Evolutionary conservation across 805 yeast species (phyloP).

Genomic region (Kuraishia borneana): DNA sequence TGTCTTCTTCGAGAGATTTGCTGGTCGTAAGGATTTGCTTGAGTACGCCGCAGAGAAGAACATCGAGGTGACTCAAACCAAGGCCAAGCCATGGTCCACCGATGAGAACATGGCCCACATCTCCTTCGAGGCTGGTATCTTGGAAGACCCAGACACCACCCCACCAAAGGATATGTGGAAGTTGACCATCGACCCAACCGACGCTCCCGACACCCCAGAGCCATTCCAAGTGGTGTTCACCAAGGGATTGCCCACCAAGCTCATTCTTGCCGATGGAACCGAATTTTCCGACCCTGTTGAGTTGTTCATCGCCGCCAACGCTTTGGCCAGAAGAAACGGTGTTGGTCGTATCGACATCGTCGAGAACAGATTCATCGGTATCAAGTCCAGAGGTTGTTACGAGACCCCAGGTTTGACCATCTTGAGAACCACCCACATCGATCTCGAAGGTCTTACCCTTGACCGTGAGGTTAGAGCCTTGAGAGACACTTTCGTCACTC

Average conservation of each 20-base stretch:
- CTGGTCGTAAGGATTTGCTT: constrained; percentile 93
- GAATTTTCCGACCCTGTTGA: constrained; percentile 81
- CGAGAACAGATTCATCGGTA: constrained; percentile 97
- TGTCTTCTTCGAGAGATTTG: constrained; percentile 84
- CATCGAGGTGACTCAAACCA: constrained; percentile 94
- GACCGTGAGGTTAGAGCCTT: constrained; percentile 97
- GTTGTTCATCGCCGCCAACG: constrained; percentile 83
- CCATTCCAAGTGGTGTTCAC: constrained; percentile 71
- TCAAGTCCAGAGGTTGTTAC: constrained; percentile 98
- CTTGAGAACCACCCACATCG: constrained; percentile 89
- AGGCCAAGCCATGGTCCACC: constrained; percentile 99
- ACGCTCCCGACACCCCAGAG: constrained; percentile 93
- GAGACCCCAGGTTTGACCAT: constrained; percentile 98
- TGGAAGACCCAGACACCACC: constrained; percentile 96
- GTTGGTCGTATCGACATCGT: constrained; percentile 99
- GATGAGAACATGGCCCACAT: constrained; percentile 99
- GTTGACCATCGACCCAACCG: constrained; percentile 88
- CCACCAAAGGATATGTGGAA: constrained; percentile 99
- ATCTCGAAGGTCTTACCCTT: constrained; percentile 90
- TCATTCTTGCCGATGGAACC: constrained; percentile 52
- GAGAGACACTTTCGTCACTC: constrained; percentile 94
- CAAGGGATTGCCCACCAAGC: constrained; percentile 81
- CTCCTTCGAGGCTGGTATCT: constrained; percentile 98
- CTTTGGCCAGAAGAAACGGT: constrained; percentile 97
- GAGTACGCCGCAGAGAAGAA: constrained; percentile 88